phyloP scores from a whole-genome alignment of 768 basidiomycete species.

The Rhizopogon sp. region DNA sequence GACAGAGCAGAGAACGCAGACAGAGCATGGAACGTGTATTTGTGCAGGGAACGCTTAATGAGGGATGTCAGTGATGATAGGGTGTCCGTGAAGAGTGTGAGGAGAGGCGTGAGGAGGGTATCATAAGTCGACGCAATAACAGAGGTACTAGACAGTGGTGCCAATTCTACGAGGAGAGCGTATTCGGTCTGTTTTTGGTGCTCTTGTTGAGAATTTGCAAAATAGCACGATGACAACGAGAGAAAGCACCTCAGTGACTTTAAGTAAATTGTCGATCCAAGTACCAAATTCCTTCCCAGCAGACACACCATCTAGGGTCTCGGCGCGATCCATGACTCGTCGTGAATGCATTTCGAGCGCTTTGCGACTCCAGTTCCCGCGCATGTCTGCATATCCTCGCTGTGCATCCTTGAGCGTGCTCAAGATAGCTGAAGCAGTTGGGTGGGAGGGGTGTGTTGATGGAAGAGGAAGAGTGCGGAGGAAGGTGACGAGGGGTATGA shows the following conservation, averaged over 20 bases:
- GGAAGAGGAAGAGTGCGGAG: conserved; percentile 72
- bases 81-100: conserved; percentile 60
- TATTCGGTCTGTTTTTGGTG: conserved; percentile 54
- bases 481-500: conserved; percentile 63
- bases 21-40: conserved; percentile 76
- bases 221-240: conserved; percentile 9
- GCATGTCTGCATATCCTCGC: conserved; percentile 82
- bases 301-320: conserved; percentile 58
- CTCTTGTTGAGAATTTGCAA: background rate
- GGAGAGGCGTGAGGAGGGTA: conserved; percentile 59
- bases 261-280: conserved; percentile 64
- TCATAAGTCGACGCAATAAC: conserved; percentile 55
- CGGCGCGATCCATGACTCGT: conserved; percentile 63
- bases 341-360: conserved; percentile 71
- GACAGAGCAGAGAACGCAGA: conserved; percentile 61
- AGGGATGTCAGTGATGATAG: conserved; percentile 57
- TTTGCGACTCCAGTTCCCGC: conserved; percentile 72
- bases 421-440: conserved; percentile 61
- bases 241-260: conserved; percentile 53
- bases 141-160: conserved; percentile 48
- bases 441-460: conserved; percentile 79
- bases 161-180: conserved; percentile 55
- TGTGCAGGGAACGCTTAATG: conserved; percentile 73
- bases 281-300: conserved; percentile 68
- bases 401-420: conserved; percentile 71